phyloP scores from a whole-genome alignment of 176 grass and related monocot genomes.

The Oryza nivara region DNA sequence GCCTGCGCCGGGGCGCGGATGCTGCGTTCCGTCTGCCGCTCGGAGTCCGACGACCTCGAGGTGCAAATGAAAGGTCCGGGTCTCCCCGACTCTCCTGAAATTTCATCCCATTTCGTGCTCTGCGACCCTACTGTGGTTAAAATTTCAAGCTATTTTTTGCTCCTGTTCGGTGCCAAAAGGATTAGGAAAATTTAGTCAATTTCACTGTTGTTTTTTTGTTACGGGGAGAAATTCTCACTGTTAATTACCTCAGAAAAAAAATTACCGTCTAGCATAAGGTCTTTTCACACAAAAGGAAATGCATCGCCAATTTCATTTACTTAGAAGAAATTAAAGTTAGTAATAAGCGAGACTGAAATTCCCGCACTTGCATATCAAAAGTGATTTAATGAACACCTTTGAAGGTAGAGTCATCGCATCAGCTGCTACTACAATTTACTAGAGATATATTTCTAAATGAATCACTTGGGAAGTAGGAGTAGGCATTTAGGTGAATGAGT shows the following conservation, averaged over 20 bases:
- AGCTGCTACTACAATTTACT: background rate
- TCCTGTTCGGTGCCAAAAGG: background rate
- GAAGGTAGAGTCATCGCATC: background rate
- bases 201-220: background rate
- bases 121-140: background rate
- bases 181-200: background rate
- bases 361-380: background rate
- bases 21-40: conserved; percentile 54
- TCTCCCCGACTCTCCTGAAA: conserved; percentile 9
- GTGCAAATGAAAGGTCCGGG: conserved; percentile 49
- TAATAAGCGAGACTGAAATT: background rate
- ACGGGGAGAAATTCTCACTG: background rate
- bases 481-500: background rate
- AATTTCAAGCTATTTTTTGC: background rate
- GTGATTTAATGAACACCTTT: background rate
- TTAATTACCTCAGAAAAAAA: background rate
- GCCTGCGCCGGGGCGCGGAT: conserved; percentile 38
- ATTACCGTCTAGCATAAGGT: background rate
- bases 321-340: background rate
- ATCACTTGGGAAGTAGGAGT: background rate
- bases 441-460: background rate
- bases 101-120: background rate
- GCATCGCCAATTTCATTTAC: background rate
- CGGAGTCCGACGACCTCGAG: conserved; percentile 43
- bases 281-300: background rate